A percentile compares a stretch with the other conserved stretches of the same genome.
phyloP scores from a whole-genome alignment of 2,329 filamentous ascomycete genomes.

The Penicillium brevicompactum region DNA sequence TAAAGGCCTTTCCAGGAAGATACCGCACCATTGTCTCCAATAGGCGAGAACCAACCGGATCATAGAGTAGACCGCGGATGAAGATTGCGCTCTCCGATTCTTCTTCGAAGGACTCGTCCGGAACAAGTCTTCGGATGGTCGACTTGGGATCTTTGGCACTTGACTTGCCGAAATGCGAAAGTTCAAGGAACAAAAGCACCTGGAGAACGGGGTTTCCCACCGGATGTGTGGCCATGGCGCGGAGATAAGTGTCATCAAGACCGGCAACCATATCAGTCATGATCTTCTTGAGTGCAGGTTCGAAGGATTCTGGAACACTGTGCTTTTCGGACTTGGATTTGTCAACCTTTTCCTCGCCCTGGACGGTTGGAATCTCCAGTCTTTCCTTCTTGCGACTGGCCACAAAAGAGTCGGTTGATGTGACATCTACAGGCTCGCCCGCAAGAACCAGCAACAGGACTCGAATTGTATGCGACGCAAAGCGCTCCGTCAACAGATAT shows the following conservation, averaged over 20 bases:
- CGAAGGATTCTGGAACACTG: constrained; percentile 77
- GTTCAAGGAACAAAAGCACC: constrained; percentile 82
- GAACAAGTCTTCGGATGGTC: constrained; percentile 75
- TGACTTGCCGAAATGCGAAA: constrained; percentile 70
- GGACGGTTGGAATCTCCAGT: constrained; percentile 60
- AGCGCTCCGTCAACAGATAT: constrained; percentile 81
- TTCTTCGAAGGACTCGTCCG: constrained; percentile 75
- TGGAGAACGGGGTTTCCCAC: constrained; percentile 94
- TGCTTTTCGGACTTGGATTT: constrained; percentile 48
- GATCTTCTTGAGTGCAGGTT: constrained; percentile 75
- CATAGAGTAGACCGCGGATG: constrained; percentile 84
- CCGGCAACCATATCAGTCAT: constrained; percentile 73
- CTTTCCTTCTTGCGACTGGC: constrained; percentile 94
- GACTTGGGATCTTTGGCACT: constrained; percentile 66
- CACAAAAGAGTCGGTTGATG: constrained; percentile 70
- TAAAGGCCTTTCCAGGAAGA: constrained; percentile 87
- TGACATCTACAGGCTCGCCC: constrained; percentile 74
- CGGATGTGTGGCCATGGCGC: constrained; percentile 82
- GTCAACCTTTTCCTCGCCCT: constrained; percentile 51
- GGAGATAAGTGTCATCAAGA: constrained; percentile 77
- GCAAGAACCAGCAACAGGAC: constrained; percentile 84
- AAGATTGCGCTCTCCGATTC: constrained; percentile 75
- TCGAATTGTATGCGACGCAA: constrained; percentile 87
- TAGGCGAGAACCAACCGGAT: constrained; percentile 84
- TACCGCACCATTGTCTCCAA: constrained; percentile 82